phyloP scores from a whole-genome alignment of 768 basidiomycete genomes.

The Sistotremastrum niveocremeum region DNA sequence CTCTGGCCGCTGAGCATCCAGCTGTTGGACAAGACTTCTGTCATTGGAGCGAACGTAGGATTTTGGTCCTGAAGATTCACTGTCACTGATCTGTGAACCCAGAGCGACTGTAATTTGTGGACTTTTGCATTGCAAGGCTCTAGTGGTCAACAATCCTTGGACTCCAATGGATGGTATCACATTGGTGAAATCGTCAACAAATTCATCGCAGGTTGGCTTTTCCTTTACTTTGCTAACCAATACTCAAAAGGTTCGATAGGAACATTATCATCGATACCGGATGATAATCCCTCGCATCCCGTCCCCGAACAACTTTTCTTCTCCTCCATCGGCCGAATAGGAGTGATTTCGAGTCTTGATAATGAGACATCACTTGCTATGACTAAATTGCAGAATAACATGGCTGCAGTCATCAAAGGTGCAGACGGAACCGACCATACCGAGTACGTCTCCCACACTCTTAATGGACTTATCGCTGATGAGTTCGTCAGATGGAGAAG shows the following conservation, averaged over 20 bases:
- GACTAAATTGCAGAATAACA: conserved; percentile 62
- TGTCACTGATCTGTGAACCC: background rate
- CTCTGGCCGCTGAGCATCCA: conserved; percentile 62
- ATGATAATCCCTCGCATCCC: conserved; percentile 21
- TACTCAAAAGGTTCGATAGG: conserved; percentile 26
- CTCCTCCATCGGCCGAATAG: conserved; percentile 69
- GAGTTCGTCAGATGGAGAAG: conserved; percentile 44
- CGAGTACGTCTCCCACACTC: conserved; percentile 27
- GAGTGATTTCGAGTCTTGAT: conserved; percentile 49
- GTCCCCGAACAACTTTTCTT: conserved; percentile 56
- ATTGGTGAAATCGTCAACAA: conserved; percentile 68
- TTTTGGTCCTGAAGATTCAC: conserved; percentile 1
- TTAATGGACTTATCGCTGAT: background rate
- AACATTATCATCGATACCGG: conserved; percentile 31
- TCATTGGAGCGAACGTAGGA: conserved; percentile 69
- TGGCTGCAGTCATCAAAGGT: conserved; percentile 38
- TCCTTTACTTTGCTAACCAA: background rate
- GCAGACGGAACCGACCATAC: conserved; percentile 48
- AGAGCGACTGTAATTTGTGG: conserved; percentile 60
- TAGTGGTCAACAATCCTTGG: conserved; percentile 33
- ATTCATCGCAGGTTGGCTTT: conserved; percentile 46
- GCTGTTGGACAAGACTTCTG: conserved; percentile 33
- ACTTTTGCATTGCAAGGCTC: conserved; percentile 39
- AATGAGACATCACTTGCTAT: conserved; percentile 41
- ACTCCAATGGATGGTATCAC: conserved; percentile 57